Evolutionary conservation across 73 alveolate species (phyloP).

Genomic region (Stentor roeselii): DNA sequence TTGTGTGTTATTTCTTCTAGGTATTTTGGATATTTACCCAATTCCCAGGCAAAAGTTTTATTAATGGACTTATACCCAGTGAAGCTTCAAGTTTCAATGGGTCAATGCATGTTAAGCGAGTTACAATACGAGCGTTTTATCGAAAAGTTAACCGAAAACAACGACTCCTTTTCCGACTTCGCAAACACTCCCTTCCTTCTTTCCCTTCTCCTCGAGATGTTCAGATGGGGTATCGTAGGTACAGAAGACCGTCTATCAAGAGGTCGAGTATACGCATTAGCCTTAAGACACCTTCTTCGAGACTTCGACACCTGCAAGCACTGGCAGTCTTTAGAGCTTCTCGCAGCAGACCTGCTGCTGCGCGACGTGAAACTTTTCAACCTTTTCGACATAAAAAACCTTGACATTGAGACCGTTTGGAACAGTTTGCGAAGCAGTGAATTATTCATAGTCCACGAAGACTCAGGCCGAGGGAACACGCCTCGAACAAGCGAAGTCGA

Average conservation of each 20-base stretch:
- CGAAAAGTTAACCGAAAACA: neutral
- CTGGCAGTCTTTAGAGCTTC: neutral
- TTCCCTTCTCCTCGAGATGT: constrained; percentile 1
- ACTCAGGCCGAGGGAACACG: neutral
- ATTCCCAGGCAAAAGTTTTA: neutral
- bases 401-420: neutral
- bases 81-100: constrained; percentile 16
- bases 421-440: neutral
- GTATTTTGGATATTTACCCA: neutral
- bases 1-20: constrained; percentile 15
- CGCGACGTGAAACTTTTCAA: neutral
- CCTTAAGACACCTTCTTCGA: neutral
- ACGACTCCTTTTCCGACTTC: neutral
- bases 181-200: neutral
- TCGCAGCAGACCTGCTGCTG: neutral
- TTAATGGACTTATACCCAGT: neutral
- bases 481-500: neutral
- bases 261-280: neutral
- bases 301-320: neutral
- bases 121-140: constrained; percentile 1
- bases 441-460: neutral
- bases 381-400: neutral
- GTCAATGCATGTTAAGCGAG: constrained; percentile 6
- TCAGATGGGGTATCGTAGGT: constrained; percentile 18
- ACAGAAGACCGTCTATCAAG: neutral